Evolutionary conservation across 75 land plant genomes (phyloP), one percentile per base, ranked within the genome.

Genomic region (Gnetum montanum): DNA sequence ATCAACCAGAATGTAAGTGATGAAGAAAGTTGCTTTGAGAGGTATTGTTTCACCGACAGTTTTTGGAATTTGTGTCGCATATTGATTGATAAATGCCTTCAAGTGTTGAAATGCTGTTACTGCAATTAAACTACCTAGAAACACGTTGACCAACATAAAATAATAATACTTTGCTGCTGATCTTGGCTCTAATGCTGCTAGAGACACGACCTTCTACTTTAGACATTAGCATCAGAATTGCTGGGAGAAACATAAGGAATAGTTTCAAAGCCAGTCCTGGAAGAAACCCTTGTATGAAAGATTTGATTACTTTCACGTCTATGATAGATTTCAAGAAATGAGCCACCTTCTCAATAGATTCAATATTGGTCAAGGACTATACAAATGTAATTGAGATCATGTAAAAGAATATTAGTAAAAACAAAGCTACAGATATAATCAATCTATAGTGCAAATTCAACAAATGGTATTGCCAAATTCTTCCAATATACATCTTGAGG

Each of bases 401-500:
- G 58, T 73, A 93, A 65, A 84, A 86, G 49, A 93, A 86, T 6
- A 73, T 75, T 3, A 93, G 78, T 24, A 79, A 75, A 61, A 93
- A 93, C 7, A 88, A 46, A 12, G 64, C 66, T 30, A 72, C 78
- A 13, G 80, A 66, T 70, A 88, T 78, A 12, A 82, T 45, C 43
- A 88, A 65, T 53, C 70, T 79, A 69, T 18, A 88, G 34, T 1
- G 75, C 71, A 25, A 93, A 76, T 44, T 81, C 67, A 50, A 88
- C 67, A 53, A 79, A 88, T 27, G 98, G 98, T 36, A 93, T 84
- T 15, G 89, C 63, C 38, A 93, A 81, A 62, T 88, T 93, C 30
- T 55, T 48, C 98, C 98, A 93, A 58, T 81, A 88, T 41, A 93
- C 80, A 73, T 93, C 98, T 35, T 84, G 68, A 8, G 98, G 98